Evolutionary conservation across 2,329 filamentous ascomycete genomes (phyloP), one percentile per base, ranked within the genome.

Genomic region (Scytalidium lignicola): DNA sequence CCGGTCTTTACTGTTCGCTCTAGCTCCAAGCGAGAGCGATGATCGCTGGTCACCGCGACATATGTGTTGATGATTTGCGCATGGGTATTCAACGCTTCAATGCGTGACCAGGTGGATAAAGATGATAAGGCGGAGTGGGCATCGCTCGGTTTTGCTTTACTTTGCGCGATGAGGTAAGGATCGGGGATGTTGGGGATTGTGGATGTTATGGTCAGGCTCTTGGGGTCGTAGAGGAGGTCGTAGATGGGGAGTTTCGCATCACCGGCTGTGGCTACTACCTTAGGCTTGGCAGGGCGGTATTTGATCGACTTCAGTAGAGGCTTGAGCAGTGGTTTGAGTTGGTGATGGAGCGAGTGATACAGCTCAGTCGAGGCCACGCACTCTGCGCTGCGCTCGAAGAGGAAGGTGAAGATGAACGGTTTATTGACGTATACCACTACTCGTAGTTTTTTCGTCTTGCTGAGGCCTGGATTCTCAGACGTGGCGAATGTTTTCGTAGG

Each of bases 381-480:
- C 47, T 79, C 74, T 6, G 85, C 84, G 43, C 74, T 73, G 40
- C 77, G 70, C 43, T 77, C 69, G 65, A 92, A 92, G 3, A 93
- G 71, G 52, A 93, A 85, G 1, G 84, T 79, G 63, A 88, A 91
- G 43, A 92, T 78, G 66, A 92, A 92, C 0, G 88, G 88, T 20
- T 77, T 79, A 63, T 83, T 82, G 42, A 85, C 78, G 61, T 90
- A 91, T 44, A 90, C 78, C 6, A 90, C 77, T 1, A 88, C 83
- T 1, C 84, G 79, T 40, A 90, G 65, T 57, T 76, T 80, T 51
- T 74, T 72, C 2, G 72, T 69, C 59, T 78, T 79, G 61, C 76
- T 79, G 50, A 70, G 67, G 55, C 80, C 76, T 55, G 78, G 78
- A 51, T 65, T 70, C 54, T 73, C 66, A 51, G 72, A 73, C 12